Conservation (phyloP, 805 yeast species). For the Wickerhamiella kazuoi region DNA sequence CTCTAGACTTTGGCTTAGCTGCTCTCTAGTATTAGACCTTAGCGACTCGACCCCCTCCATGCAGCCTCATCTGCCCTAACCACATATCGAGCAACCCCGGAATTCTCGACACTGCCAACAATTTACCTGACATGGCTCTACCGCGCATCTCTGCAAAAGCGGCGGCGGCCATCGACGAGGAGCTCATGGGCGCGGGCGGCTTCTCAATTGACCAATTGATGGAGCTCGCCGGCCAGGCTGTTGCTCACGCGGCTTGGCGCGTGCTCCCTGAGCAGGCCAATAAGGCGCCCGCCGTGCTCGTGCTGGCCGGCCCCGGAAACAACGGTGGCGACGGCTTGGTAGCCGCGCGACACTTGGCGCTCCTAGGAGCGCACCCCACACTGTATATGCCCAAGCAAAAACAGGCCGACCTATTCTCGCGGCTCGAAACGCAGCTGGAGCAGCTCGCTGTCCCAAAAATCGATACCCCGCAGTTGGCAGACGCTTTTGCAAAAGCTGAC, state of each 20-base stretch:
- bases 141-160: constrained; percentile 20
- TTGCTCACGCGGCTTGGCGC: constrained; percentile 66
- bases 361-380: constrained; percentile 62
- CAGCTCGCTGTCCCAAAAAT: constrained; percentile 46
- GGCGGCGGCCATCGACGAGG: constrained; percentile 69
- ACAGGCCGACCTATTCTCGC: constrained; percentile 37
- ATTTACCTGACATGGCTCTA: too few relatives aligned
- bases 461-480: constrained; percentile 18
- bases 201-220: constrained; percentile 74
- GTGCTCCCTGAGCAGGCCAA: constrained; percentile 49
- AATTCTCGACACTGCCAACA: too few relatives aligned
- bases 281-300: constrained; percentile 32
- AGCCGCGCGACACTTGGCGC: constrained; percentile 74
- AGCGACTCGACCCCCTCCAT: too few relatives aligned
- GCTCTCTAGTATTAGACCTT: too few relatives aligned
- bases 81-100: too few relatives aligned
- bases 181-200: constrained; percentile 70
- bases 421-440: constrained; percentile 47
- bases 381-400: constrained; percentile 65
- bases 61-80: too few relatives aligned
- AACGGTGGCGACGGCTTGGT: constrained; percentile 93
- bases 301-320: constrained; percentile 89
- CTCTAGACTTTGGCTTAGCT: too few relatives aligned
- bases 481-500: constrained; percentile 24
- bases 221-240: constrained; percentile 94